Evolutionary conservation across 1,139 yeast species (phyloP), one percentile per base, ranked within the genome.

Genomic region (Hansenula sp.): DNA sequence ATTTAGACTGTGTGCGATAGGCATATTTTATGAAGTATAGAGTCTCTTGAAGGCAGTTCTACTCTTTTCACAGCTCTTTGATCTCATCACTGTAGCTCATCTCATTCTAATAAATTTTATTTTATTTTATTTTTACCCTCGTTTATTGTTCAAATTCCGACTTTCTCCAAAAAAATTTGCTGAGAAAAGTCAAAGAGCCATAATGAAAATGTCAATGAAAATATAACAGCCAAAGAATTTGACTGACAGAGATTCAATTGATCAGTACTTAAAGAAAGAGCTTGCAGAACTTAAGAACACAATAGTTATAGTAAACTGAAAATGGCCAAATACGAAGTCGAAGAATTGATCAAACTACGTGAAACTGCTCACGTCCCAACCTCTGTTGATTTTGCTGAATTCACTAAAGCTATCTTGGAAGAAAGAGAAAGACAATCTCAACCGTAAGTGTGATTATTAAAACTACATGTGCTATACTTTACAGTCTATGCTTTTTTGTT

Each of bases 291-390:
- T 11, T 13, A 28, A n/a, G 31, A 28, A 19, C 19, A 40, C 31
- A 21, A 16, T 11, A 21, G 32, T 17, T 18, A 24, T 15, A 25
- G 32, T 16, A 10, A 31, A 5, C 13, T n/a, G 15, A 39, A 8
- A 39, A 78, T 77, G 82, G 74, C 71, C 46, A 80, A 76, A 65
- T 85, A 84, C 68, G 79, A 88, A 37, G 84, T 80, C 65, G 87
- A 83, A 63, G 82, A 82, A 70, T 76, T 85, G 62, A 64, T 79
- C 40, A 76, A 72, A 48, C 70, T 73, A 59, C 76, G 79, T 59
- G 75, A 75, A 38, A 71, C 72, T 47, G 87, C 84, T 30, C 67
- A 75, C 51, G 71, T 76, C 44, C 81, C 89, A 37, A 79, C 75
- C 50, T 79, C 82, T 34, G 76, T 77, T 41, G 84, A 82, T 51